Evolutionary conservation across 1,139 yeast species (phyloP).

Genomic region (Nakaseomyces kungkrabaensis): DNA sequence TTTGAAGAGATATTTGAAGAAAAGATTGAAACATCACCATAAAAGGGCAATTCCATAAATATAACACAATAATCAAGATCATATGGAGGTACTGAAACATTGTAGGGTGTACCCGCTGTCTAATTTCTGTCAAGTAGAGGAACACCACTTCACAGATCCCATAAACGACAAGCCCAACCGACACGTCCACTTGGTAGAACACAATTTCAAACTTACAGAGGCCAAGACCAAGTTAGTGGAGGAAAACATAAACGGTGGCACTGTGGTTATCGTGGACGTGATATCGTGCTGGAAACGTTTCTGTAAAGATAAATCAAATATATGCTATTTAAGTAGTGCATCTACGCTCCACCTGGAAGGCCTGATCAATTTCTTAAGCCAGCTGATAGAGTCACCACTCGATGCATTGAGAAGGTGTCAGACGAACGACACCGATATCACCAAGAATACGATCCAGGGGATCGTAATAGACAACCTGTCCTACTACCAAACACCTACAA

Average conservation of each 20-base stretch:
- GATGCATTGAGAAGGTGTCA: conserved; percentile 18
- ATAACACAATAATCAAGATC: too few relatives aligned
- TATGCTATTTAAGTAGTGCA: not conserved
- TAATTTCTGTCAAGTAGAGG: conserved; percentile 11
- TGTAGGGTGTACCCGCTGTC: conserved; percentile 24
- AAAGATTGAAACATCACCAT: too few relatives aligned
- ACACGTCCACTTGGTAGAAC: conserved; percentile 21
- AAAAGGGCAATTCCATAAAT: too few relatives aligned
- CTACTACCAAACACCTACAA: conserved; percentile 11
- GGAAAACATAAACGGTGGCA: conserved; percentile 4
- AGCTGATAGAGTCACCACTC: conserved; percentile 18
- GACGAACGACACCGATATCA: conserved; percentile 5
- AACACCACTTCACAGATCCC: conserved; percentile 3
- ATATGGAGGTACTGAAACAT: conserved; percentile 24
- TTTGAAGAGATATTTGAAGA: too few relatives aligned
- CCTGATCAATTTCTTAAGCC: conserved; percentile 17
- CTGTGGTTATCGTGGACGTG: conserved; percentile 17
- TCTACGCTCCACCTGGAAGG: conserved; percentile 5
- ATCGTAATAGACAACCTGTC: conserved; percentile 27
- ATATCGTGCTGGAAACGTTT: conserved; percentile 15
- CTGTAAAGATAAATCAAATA: not conserved
- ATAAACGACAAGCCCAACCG: not conserved
- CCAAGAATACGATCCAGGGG: conserved; percentile 12
- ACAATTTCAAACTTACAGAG: conserved; percentile 14
- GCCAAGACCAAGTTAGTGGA: conserved; percentile 10